phyloP scores from a whole-genome alignment of 1,284 basidiomycete genomes.

The Pseudozyma thailandica region DNA sequence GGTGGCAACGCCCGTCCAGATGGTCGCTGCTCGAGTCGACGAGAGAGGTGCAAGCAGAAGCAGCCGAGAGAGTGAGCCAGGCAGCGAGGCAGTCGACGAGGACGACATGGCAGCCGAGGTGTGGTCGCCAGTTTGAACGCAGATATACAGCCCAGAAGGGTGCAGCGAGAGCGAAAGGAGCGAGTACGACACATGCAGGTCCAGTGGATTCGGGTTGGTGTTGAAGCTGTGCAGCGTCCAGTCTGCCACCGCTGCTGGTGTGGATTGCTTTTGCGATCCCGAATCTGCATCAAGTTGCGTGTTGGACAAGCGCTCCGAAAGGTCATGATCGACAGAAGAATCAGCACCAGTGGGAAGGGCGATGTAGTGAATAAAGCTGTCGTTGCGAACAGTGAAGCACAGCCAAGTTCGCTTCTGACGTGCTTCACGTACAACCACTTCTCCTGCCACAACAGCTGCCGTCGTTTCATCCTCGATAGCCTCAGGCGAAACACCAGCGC shows the following conservation, averaged over 20 bases:
- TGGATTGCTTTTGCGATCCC: not conserved
- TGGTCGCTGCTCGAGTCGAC: constrained; percentile 33
- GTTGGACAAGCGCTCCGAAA: too few species aligned
- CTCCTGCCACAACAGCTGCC: constrained; percentile 2
- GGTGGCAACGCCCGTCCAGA: constrained; percentile 54
- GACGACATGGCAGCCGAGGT: constrained; percentile 20
- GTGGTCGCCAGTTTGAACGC: constrained; percentile 61
- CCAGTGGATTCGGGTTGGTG: constrained; percentile 56
- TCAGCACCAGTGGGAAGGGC: constrained; percentile 48
- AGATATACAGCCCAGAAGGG: constrained; percentile 50
- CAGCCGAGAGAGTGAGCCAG: constrained; percentile 41
- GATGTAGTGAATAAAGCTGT: constrained; percentile 57
- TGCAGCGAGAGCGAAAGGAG: constrained; percentile 60
- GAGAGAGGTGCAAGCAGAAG: constrained; percentile 54
- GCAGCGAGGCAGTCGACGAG: constrained; percentile 5
- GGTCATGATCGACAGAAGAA: not conserved
- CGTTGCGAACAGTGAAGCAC: constrained; percentile 54
- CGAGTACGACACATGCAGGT: constrained; percentile 60
- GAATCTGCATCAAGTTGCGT: not conserved
- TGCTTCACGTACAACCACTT: constrained; percentile 24
- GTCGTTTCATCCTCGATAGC: not conserved
- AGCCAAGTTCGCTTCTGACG: constrained; percentile 48
- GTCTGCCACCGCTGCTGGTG: constrained; percentile 1
- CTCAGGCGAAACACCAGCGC: constrained; percentile 29
- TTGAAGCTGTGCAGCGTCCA: constrained; percentile 55